Evolutionary conservation across 2,329 filamentous ascomycete species (phyloP).

Genomic region (Paecilomyces sp.): DNA sequence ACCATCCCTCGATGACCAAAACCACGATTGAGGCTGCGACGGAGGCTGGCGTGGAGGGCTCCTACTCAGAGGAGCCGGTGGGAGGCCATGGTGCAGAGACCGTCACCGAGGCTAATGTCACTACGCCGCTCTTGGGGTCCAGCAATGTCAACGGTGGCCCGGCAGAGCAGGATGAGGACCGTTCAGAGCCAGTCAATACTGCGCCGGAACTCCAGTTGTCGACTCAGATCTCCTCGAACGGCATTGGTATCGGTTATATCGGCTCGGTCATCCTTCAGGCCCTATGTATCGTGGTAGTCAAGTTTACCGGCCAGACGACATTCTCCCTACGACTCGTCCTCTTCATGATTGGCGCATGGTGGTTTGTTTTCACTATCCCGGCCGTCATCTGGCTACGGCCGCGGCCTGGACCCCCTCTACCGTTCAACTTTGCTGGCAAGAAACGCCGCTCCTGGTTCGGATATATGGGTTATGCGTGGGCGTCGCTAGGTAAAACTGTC

Average conservation of each 20-base stretch:
- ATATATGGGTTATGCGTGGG: slow-evolving; percentile 81
- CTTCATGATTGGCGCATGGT: slow-evolving; percentile 84
- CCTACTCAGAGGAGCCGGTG: slow-evolving; percentile 1
- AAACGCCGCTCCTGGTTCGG: slow-evolving; percentile 51
- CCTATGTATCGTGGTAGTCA: slow-evolving; percentile 68
- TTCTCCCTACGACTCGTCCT: slow-evolving; percentile 83
- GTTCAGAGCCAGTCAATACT: slow-evolving; percentile 4
- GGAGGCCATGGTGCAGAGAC: slow-evolving; percentile 5
- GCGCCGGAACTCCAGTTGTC: slow-evolving; percentile 71
- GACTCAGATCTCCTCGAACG: slow-evolving; percentile 83
- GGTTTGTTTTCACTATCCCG: slow-evolving; percentile 85
- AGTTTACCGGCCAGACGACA: slow-evolving; percentile 66
- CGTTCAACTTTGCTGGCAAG: slow-evolving; percentile 29
- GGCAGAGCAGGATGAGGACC: not conserved
- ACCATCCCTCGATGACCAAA: slow-evolving; percentile 58
- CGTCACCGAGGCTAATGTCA: slow-evolving; percentile 12
- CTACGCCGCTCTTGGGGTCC: slow-evolving; percentile 20
- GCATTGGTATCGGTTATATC: slow-evolving; percentile 89
- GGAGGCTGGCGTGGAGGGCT: slow-evolving; percentile 1
- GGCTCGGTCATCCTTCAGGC: slow-evolving; percentile 81
- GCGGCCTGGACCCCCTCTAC: slow-evolving; percentile 77
- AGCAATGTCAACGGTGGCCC: slow-evolving; percentile 4
- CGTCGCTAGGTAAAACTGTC: slow-evolving; percentile 72
- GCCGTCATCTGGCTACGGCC: slow-evolving; percentile 80
- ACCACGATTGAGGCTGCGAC: slow-evolving; percentile 5